Conservation (phyloP, 129 eudicot species). For the Artemisia tridentata region DNA sequence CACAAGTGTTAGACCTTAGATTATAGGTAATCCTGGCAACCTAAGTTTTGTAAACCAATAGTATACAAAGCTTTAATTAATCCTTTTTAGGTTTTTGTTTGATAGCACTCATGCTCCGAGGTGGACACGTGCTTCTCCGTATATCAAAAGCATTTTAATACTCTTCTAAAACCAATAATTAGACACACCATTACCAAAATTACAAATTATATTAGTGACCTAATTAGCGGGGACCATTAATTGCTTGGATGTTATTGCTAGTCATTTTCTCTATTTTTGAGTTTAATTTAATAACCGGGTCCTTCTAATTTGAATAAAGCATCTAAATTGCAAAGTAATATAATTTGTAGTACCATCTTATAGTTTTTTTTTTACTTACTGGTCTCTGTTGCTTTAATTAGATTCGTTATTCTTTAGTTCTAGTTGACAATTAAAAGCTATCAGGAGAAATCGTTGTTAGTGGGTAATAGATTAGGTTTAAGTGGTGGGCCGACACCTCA, state of each 20-base stretch:
- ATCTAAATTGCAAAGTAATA: slow-evolving; percentile 27
- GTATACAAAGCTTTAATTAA: slow-evolving; percentile 22
- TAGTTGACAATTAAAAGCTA: slow-evolving; percentile 21
- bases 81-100: slow-evolving; percentile 58
- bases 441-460: slow-evolving; percentile 1
- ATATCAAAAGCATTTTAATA: slow-evolving; percentile 28
- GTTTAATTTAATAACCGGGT: slow-evolving; percentile 21
- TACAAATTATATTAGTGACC: slow-evolving; percentile 17
- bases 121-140: slow-evolving; percentile 59
- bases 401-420: slow-evolving; percentile 20
- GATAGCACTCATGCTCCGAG: slow-evolving; percentile 49
- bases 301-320: slow-evolving; percentile 23
- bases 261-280: slow-evolving; percentile 39
- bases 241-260: slow-evolving; percentile 27
- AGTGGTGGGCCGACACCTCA: slow-evolving; percentile 20
- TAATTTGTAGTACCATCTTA: slow-evolving; percentile 26
- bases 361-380: neutral
- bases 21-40: slow-evolving; percentile 46
- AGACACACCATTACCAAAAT: slow-evolving; percentile 45
- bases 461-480: slow-evolving; percentile 20
- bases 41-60: slow-evolving; percentile 33
- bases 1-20: slow-evolving; percentile 30
- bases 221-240: slow-evolving; percentile 42
- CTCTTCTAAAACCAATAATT: slow-evolving; percentile 33
- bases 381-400: slow-evolving; percentile 11